Percentiles rank a stretch among this genome's conserved stretches.
phyloP scores from a whole-genome alignment of 805 yeast genomes.

The Suhomyces pyralidae region DNA sequence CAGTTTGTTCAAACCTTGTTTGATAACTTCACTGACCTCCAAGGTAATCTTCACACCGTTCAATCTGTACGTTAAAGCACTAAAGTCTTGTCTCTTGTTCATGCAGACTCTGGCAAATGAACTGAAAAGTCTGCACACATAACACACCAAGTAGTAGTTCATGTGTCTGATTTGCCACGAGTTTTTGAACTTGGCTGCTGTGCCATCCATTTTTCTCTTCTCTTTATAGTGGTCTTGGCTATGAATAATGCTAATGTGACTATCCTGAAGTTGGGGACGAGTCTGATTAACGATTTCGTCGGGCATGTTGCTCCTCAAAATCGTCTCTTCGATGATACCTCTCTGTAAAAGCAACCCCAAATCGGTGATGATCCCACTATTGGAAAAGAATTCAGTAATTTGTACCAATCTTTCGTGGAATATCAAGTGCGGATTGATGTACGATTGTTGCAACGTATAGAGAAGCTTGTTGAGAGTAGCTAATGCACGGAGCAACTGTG shows the following conservation, averaged over 20 bases:
- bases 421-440: constrained; percentile 50
- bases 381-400: constrained; percentile 43
- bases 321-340: constrained; percentile 55
- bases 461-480: constrained; percentile 44
- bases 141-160: constrained; percentile 46
- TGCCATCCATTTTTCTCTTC: constrained; percentile 38
- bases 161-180: constrained; percentile 54
- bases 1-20: constrained; percentile 20
- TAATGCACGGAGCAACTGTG: constrained; percentile 31
- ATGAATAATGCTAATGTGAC: constrained; percentile 43
- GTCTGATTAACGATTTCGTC: constrained; percentile 45
- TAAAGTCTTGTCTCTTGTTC: constrained; percentile 47
- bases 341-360: constrained; percentile 50
- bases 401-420: constrained; percentile 45
- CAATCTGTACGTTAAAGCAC: constrained; percentile 31
- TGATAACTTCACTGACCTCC: constrained; percentile 24
- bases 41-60: constrained; percentile 42
- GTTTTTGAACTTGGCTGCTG: constrained; percentile 62
- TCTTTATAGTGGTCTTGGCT: constrained; percentile 38
- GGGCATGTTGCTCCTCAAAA: constrained; percentile 49
- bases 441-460: constrained; percentile 53
- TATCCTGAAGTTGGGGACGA: constrained; percentile 29
- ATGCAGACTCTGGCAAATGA: constrained; percentile 45
- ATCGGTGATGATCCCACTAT: constrained; percentile 35
- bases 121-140: constrained; percentile 40